These are phyloP conservation scores for Thelonectria discophora DNA, from an alignment of 2,329 filamentous ascomycete genomes.

Conservation along the genomic window DNA sequence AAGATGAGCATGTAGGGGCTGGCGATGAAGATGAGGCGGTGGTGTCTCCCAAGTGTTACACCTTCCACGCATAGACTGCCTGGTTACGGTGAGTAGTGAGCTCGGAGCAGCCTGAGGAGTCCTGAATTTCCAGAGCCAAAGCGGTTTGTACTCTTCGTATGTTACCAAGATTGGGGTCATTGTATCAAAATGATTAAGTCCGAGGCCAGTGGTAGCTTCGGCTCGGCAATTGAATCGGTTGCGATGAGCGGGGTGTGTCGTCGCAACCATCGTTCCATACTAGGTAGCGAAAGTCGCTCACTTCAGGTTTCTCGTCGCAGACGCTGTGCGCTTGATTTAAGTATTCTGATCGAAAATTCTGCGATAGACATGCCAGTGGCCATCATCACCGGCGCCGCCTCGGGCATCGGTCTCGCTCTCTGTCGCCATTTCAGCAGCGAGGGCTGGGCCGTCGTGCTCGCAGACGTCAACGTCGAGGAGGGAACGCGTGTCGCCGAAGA, in stretches of 20 bases:
- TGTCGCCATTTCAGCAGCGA: slow-evolving; percentile 6
- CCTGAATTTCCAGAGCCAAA: no score
- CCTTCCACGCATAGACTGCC: no score
- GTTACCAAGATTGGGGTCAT: no score
- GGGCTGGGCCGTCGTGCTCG: slow-evolving; percentile 5
- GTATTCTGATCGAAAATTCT: not conserved
- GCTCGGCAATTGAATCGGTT: not conserved
- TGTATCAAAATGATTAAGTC: not conserved
- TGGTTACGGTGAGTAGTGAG: no score
- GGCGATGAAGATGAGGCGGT: no score
- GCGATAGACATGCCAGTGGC: slow-evolving; percentile 15
- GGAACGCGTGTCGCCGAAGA: slow-evolving; percentile 7
- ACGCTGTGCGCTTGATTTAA: no score
- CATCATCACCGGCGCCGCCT: slow-evolving; percentile 43
- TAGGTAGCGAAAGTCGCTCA: not conserved
- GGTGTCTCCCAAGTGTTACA: no score
- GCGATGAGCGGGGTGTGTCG: not conserved
- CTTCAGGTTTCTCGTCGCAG: no score
- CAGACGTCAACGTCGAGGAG: slow-evolving; percentile 6
- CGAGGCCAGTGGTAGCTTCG: not conserved
- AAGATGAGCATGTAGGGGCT: no score
- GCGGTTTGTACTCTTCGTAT: no score
- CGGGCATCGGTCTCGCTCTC: slow-evolving; percentile 32
- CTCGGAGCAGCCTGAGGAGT: no score
- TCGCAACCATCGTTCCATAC: no score